Base-by-base conservation (phyloP, 306 rosid genomes). In the Castanopsis chinensis region DNA sequence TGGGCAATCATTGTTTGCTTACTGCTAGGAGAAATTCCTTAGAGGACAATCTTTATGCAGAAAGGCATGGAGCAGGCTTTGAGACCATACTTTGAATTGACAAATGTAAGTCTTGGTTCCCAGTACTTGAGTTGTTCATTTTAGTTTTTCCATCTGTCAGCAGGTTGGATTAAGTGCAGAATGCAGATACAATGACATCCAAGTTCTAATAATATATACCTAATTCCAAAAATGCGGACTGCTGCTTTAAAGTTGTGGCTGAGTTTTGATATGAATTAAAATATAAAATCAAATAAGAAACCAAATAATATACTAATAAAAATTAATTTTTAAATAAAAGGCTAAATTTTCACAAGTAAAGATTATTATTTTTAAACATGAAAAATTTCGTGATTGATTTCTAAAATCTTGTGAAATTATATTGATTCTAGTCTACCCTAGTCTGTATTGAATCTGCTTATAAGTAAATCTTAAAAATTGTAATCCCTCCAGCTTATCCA, bases 21-120 rank as follows among this genome's bases (percentile, higher is more conserved):
- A 41, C 45, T 41, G 45, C 45, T 41, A 2, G 45, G 45, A 8
- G 45, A 41, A 41, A 41, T 41, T 37, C 45, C 45, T 41, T 1
- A 8, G 30, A 41, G 45, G 45, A 41, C 45, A 11, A 41, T 41
- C 8, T 41, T 41, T 41, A 41, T 41, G 8, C 3, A 41, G 45
- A 41, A 41, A 41, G 45, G 45, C 45, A 41, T 41, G 45, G 45
- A 41, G 8, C 45, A 41, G 45, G 45, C 45, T 41, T 41, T 41
- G 81, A 88, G 92, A 86, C 99, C 99, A 28, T 92, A 95, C 87
- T 95, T 95, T 70, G 99, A 92, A 85, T 97, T 95, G 74, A 95
- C 99, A 71, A 95, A 95, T 87, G 99, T 95, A 71, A 95, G 97
- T 88, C 20, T 37, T 76, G 6, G 21, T 56, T 27, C 82, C 19